phyloP scores from a whole-genome alignment of 179 eudicot species.

The Patellifolia procumbens region DNA sequence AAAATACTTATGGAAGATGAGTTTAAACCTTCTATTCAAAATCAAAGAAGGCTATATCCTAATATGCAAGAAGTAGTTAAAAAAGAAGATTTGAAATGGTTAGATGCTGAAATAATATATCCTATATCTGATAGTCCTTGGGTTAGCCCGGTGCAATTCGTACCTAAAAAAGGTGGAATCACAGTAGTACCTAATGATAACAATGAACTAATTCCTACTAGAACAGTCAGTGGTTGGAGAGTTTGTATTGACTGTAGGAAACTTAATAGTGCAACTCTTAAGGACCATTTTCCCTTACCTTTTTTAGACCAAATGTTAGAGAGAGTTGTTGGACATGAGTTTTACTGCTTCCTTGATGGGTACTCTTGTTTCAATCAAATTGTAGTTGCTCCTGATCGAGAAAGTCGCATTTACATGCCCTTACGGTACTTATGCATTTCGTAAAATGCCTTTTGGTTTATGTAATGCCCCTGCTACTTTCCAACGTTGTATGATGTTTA shows the following conservation, averaged over 20 bases:
- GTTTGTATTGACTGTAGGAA: background rate
- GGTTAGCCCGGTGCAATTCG: background rate
- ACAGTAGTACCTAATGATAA: background rate
- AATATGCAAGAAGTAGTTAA: background rate
- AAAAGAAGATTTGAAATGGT: background rate
- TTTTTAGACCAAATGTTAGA: conserved; percentile 3
- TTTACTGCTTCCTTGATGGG: background rate
- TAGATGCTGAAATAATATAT: background rate
- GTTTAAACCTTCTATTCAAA: background rate
- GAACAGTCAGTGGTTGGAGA: background rate
- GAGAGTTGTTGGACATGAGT: background rate
- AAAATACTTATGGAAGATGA: background rate
- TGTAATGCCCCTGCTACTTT: background rate
- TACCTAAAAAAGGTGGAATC: background rate
- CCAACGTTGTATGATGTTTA: background rate
- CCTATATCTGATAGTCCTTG: background rate
- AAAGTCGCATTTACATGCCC: background rate
- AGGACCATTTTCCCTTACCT: background rate
- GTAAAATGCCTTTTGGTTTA: conserved; percentile 5
- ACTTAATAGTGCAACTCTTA: background rate
- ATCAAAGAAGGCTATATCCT: background rate
- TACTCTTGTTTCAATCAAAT: background rate
- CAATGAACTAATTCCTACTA: background rate
- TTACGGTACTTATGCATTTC: background rate
- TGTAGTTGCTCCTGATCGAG: background rate